A percentile compares a stretch with the other conserved stretches of the same genome.
Evolutionary conservation across 129 eudicot genomes (phyloP).

Genomic region (Helianthus tuberosus): DNA sequence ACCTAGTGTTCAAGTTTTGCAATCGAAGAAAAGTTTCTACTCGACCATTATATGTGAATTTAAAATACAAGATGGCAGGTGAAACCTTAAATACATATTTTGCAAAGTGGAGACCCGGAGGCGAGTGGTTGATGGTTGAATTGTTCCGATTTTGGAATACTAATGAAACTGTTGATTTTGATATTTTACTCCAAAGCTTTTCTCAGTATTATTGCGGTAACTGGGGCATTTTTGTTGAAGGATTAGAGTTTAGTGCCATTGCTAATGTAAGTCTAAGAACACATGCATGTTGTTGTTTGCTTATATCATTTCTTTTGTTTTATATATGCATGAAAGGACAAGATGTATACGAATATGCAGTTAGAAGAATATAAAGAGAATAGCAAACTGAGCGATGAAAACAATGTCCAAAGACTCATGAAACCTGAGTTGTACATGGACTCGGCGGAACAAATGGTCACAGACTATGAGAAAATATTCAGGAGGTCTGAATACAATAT

Average conservation of each 20-base stretch:
- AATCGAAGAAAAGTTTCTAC: constrained; percentile 33
- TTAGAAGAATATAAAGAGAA: neutral
- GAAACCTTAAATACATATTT: constrained; percentile 33
- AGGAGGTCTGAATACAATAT: constrained; percentile 12
- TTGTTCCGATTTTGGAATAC: constrained; percentile 26
- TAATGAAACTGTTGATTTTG: constrained; percentile 18
- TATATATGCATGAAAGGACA: too few relatives aligned
- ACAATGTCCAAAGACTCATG: too few relatives aligned
- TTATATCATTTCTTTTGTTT: neutral
- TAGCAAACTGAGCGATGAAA: neutral
- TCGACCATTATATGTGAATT: constrained; percentile 24
- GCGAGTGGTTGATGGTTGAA: constrained; percentile 26
- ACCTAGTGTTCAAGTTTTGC: constrained; percentile 38
- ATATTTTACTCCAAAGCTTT: constrained; percentile 27
- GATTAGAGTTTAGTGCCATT: constrained; percentile 30
- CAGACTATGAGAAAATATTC: neutral
- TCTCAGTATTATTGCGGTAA: constrained; percentile 30
- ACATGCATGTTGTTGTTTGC: neutral
- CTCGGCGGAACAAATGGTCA: neutral
- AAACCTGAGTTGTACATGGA: too few relatives aligned
- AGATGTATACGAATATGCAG: too few relatives aligned
- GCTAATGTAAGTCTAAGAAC: constrained; percentile 6
- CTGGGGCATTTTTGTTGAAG: constrained; percentile 25
- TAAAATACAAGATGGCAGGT: constrained; percentile 35
- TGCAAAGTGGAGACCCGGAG: constrained; percentile 28